Base-by-base conservation (phyloP, 2,329 filamentous ascomycete genomes). In the Penicillium oxalicum region DNA sequence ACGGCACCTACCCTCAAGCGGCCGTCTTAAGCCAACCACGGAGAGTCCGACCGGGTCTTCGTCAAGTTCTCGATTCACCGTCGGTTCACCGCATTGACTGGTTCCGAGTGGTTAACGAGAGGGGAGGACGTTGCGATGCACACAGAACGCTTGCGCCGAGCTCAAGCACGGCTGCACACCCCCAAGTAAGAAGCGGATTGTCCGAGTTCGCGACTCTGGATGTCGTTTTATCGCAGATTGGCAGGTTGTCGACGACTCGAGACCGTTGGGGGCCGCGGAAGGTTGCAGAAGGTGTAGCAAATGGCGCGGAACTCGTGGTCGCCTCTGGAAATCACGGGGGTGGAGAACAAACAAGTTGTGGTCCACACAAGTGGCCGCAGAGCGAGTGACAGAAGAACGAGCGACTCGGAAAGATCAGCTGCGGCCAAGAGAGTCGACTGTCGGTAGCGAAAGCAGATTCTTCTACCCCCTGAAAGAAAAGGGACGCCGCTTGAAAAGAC, bases 311-410 rank as follows among this genome's bases (percentile, higher is more conserved):
- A 27, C 40, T 32, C 33, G 32, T 40, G 56, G 57, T 59, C 56
- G 58, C 54, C 50, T 51, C 51, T 51, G 56, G 55, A 56, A 53
- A 60, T 54, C 52, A 56, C 39, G 51, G 47, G 45, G 52, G 56
- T 58, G 56, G 54, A 57, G 54, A 54, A 51, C 51, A 53, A 58
- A 55, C 52, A 58, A 55, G 53, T 47, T 48, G 48, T 38, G 45
- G 46, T 43, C 52, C 54, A 55, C 52, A 49, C 52, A 37, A 37
- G 42, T 25, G 28, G 29, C 26, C n/a, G 32, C 12, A 41, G 34
- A 36, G 33, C 27, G 33, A 47, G 40, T 40, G 49, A 40, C 45
- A 34, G 47, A 34, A 27, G 13, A 1, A 43, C 40, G 33, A 37
- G 12, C 27, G 32, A 35, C 24, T 29, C 24, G 24, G 5, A 34